Evolutionary conservation across 805 yeast genomes (phyloP), one percentile per base, ranked within the genome.

Genomic region (Lachancea quebecensis): DNA sequence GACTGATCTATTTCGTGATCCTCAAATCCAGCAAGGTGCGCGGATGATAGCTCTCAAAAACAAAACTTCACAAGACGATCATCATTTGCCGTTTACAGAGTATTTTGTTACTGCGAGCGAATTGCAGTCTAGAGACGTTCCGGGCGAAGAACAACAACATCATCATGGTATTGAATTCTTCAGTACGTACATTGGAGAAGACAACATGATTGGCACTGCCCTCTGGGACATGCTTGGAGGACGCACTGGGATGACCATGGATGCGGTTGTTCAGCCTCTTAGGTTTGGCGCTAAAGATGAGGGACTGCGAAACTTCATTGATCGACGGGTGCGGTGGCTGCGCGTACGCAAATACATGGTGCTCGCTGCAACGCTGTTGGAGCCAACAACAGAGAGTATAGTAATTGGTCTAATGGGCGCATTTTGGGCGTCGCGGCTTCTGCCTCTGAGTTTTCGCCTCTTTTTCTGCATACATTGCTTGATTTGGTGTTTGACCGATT

Each of bases 301-400:
- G 30, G 68, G 67, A 0, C 55, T 79, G 10, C 52, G 56, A 36
- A 86, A 83, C 51, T 88, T 84, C 60, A 69, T 80, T 42, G 62
- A 71, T 38, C 70, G 96, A 45, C 68, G 96, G 44, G 79, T 82
- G 21, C 70, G 96, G 46, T 88, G 96, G 96, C 66, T 88, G 17
- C 70, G 96, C 36, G 95, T 87, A 10, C 69, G 96, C 30, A 85
- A 83, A 57, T 86, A 85, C 60, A 87, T 88, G 95, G 96, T 88
- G 2, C 66, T 82, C 28, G 79, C 79, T 11, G 96, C 96, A 1
- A 88, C 96, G 0, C 59, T 88, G 41, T 68, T 87, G 25, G 96
- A 88, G 58, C 96, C 96, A 2, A 75, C 90, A 6, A 88, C 96
- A 0, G 96, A 88, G 60, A 75, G 83, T 38, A 50, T 88, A 1